Conservation (phyloP, 208 protist genomes). For the Endotrypanum monterogeii region DNA sequence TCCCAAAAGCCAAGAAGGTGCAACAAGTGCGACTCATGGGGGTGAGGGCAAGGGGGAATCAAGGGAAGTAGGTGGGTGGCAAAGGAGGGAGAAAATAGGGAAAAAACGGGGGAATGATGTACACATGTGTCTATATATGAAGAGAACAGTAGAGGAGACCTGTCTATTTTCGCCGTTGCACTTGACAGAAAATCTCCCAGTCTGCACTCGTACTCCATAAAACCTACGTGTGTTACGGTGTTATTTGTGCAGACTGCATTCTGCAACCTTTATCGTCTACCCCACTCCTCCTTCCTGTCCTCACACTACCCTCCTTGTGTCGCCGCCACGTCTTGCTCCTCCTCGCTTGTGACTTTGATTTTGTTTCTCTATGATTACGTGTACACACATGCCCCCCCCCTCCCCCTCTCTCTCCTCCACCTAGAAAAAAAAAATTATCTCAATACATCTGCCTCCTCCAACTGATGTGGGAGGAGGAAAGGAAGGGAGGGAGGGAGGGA, state of each 20-base stretch:
- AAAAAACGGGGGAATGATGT: too few relatives aligned
- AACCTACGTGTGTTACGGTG: not conserved
- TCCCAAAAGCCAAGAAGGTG: not conserved
- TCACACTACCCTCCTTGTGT: not conserved
- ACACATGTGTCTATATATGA: too few relatives aligned
- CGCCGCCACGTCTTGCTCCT: not conserved
- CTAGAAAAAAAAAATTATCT: too few relatives aligned
- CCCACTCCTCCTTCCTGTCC: not conserved
- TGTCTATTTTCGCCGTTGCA: not conserved
- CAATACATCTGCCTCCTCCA: too few relatives aligned
- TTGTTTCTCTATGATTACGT: too few relatives aligned
- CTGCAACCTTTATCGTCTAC: not conserved
- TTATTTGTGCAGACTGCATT: not conserved
- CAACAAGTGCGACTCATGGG: not conserved
- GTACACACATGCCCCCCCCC: too few relatives aligned
- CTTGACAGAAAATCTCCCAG: not conserved
- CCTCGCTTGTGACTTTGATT: not conserved
- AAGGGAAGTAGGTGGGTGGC: not conserved
- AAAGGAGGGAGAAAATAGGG: not conserved
- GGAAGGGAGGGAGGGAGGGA: too few relatives aligned
- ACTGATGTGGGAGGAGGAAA: too few relatives aligned
- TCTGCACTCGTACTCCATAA: too few relatives aligned
- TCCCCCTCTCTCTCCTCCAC: too few relatives aligned
- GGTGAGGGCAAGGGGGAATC: not conserved
- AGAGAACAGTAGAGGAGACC: not conserved